Evolutionary conservation across 192 early-diverging fungal genomes (phyloP).

Genomic region (Backusella mclennaniae): DNA sequence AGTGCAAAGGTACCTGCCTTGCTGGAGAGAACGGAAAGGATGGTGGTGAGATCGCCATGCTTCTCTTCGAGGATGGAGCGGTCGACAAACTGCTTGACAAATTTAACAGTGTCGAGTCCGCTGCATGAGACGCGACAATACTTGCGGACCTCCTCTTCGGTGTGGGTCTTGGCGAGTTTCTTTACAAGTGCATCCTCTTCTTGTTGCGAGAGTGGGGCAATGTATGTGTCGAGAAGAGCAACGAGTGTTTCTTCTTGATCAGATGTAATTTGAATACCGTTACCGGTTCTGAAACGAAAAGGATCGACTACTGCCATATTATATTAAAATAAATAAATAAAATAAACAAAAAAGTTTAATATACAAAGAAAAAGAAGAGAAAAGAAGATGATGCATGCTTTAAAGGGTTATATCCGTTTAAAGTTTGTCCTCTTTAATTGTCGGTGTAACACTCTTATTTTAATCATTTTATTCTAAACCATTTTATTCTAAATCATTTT

Average conservation of each 20-base stretch:
- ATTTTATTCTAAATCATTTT: background rate
- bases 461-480: background rate
- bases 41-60: background rate
- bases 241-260: constrained; percentile 39
- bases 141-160: constrained; percentile 18
- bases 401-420: background rate
- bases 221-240: constrained; percentile 46
- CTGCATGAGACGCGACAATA: background rate
- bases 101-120: background rate
- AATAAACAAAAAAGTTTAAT: background rate
- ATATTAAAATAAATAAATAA: background rate
- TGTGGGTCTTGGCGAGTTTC: constrained; percentile 22
- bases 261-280: background rate
- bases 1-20: constrained; percentile 29
- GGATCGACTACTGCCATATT: background rate
- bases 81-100: background rate
- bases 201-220: constrained; percentile 39
- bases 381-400: background rate
- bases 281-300: background rate
- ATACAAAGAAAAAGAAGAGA: background rate
- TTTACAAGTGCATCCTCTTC: constrained; percentile 33
- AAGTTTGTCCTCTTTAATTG: background rate
- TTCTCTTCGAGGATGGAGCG: constrained; percentile 18
- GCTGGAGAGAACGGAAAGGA: constrained; percentile 35
- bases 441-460: background rate